These are phyloP conservation scores for Purpureocillium lavendulum DNA, from an alignment of 2,329 filamentous ascomycete genomes.

Conservation along the genomic window DNA sequence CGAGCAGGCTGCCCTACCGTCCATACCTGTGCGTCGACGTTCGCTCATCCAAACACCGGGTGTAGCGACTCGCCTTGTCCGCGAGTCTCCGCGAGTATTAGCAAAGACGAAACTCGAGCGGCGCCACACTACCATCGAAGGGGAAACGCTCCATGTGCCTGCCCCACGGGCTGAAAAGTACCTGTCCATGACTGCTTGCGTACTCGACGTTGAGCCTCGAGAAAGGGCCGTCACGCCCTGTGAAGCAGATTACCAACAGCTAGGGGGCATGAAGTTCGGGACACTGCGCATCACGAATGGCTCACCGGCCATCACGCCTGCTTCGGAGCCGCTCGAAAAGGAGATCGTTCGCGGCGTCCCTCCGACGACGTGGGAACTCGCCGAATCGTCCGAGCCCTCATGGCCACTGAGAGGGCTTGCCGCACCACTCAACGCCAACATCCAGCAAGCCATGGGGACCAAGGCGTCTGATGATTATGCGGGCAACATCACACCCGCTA, in stretches of 20 bases:
- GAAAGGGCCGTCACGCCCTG: slow-evolving; percentile 29
- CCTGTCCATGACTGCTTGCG: slow-evolving; percentile 22
- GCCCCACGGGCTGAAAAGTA: slow-evolving; percentile 12
- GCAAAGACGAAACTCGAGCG: slow-evolving; percentile 25
- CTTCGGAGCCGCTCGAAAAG: no score
- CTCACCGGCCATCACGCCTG: slow-evolving; percentile 35
- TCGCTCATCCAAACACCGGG: slow-evolving; percentile 41
- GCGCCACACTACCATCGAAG: slow-evolving; percentile 22
- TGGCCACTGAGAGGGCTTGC: neutral
- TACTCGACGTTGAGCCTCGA: slow-evolving; percentile 7
- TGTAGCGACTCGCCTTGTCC: slow-evolving; percentile 34
- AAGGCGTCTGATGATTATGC: no score
- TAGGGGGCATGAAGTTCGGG: slow-evolving; percentile 55
- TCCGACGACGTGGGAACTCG: no score
- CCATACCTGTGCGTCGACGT: slow-evolving; percentile 37
- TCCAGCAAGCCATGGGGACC: no score
- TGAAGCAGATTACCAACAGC: slow-evolving; percentile 49
- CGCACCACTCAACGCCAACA: no score
- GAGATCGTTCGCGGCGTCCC: no score
- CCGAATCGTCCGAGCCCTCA: no score
- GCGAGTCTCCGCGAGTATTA: slow-evolving; percentile 12
- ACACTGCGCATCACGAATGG: slow-evolving; percentile 56
- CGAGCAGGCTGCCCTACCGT: slow-evolving; percentile 16
- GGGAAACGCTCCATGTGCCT: neutral
- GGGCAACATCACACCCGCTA: no score